These are phyloP conservation scores for Rosellinia necatrix DNA, from an alignment of 2,329 filamentous ascomycete species.

Conservation along the genomic window DNA sequence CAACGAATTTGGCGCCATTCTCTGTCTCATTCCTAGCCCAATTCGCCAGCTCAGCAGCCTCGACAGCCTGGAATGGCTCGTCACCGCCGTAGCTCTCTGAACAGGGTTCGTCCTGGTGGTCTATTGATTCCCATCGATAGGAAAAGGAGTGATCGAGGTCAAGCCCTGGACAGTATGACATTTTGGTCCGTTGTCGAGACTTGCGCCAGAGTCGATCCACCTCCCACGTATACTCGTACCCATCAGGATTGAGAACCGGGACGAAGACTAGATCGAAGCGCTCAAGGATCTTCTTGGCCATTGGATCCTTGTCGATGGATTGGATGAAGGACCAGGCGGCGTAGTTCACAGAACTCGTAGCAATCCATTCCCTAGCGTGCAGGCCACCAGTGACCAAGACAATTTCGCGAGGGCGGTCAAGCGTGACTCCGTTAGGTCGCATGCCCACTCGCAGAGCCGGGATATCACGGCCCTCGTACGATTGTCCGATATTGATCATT, in stretches of 20 bases:
- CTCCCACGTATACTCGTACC: constrained; percentile 92
- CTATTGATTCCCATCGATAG: constrained; percentile 78
- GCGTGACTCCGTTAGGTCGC: constrained; percentile 36
- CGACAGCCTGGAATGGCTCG: constrained; percentile 79
- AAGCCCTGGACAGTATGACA: constrained; percentile 83
- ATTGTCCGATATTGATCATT: constrained; percentile 77
- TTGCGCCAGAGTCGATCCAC: constrained; percentile 94
- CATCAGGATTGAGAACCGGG: constrained; percentile 89
- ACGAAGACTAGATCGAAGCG: constrained; percentile 88
- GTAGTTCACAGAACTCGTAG: constrained; percentile 87
- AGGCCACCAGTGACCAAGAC: constrained; percentile 82
- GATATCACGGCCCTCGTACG: constrained; percentile 87
- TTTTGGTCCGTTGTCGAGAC: constrained; percentile 80
- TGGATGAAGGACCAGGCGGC: constrained; percentile 87
- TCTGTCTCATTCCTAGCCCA: constrained; percentile 83
- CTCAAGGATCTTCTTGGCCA: constrained; percentile 77
- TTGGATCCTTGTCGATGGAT: constrained; percentile 72
- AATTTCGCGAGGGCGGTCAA: constrained; percentile 66
- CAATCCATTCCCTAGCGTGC: constrained; percentile 98
- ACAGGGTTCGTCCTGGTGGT: constrained; percentile 76
- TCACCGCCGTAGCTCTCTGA: constrained; percentile 89
- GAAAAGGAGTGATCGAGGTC: constrained; percentile 89
- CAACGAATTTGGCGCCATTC: constrained; percentile 75
- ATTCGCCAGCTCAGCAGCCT: constrained; percentile 73
- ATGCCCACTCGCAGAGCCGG: constrained; percentile 77